Evolutionary conservation across 164 flowering plant genomes (phyloP).

Genomic region (Macadamia tetraphylla): DNA sequence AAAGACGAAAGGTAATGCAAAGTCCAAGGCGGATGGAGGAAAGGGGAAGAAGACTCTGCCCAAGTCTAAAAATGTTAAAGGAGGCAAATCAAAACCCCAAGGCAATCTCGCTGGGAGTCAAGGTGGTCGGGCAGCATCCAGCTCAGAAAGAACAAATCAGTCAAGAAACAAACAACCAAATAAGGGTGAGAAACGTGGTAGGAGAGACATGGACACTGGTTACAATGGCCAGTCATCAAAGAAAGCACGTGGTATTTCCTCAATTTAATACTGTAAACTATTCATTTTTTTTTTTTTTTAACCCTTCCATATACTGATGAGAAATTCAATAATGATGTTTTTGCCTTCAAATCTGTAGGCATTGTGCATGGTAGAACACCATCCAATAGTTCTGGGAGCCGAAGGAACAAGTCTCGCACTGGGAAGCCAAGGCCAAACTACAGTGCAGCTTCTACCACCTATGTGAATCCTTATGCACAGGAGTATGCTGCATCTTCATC

Average conservation of each 20-base stretch:
- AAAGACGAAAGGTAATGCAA: slow-evolving; percentile 16
- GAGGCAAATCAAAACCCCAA: slow-evolving; percentile 18
- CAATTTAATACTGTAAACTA: neutral
- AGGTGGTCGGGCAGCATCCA: slow-evolving; percentile 16
- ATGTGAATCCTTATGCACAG: slow-evolving; percentile 23
- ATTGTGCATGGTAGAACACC: slow-evolving; percentile 22
- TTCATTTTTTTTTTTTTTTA: neutral
- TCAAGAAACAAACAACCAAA: slow-evolving; percentile 20
- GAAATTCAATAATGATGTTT: slow-evolving; percentile 9
- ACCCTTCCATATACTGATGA: neutral
- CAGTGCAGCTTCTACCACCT: slow-evolving; percentile 9
- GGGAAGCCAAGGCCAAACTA: slow-evolving; percentile 15
- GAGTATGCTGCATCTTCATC: slow-evolving; percentile 17
- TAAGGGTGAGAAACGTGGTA: slow-evolving; percentile 21
- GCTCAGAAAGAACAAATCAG: slow-evolving; percentile 12
- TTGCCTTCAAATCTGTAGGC: slow-evolving; percentile 19
- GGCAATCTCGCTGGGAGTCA: slow-evolving; percentile 15
- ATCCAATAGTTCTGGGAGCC: slow-evolving; percentile 13
- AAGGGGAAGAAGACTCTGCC: slow-evolving; percentile 23
- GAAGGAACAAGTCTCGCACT: slow-evolving; percentile 14
- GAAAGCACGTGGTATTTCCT: slow-evolving; percentile 23
- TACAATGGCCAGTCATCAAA: slow-evolving; percentile 19
- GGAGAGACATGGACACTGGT: slow-evolving; percentile 21
- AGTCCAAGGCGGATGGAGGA: slow-evolving; percentile 13
- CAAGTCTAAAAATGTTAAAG: slow-evolving; percentile 14